Base-by-base conservation (phyloP, 305 asterid species). In the Solanum hybrid region DNA sequence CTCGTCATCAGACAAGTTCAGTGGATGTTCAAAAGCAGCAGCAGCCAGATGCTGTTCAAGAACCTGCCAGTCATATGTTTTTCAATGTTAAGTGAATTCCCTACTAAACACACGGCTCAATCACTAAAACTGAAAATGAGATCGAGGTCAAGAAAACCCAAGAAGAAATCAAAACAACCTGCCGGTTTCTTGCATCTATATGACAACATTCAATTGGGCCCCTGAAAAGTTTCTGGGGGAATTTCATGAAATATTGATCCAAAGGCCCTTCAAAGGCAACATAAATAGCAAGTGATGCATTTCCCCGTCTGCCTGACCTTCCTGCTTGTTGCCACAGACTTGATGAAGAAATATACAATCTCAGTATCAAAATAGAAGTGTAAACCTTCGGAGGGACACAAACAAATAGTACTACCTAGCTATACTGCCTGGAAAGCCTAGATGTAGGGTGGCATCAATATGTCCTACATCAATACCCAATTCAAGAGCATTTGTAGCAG, bases 241-340 rank as follows among this genome's bases (percentile, higher is more conserved):
- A 94, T 91, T 96, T 96, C 99, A 97, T 96, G 92, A 97, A 95
- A 93, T 96, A 96, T 92, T 97, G 99, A 91, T 96, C 99, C 88
- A 96, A 92, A 89, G 99, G 98, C 79, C 98, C 98, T 91, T 96
- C 99, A 92, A 97, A 97, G 92, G 99, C 99, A 88, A 96, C 98
- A 91, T 97, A 97, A 87, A 97, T 92, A 91, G 99, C 96, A 92
- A 97, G 95, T 31, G 99, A 97, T 37, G 96, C 90, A 69, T 93
- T 96, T 91, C 92, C 99, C 94, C 99, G 93, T 92, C 99, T 94
- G 85, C 99, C 99, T 36, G 99, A 94, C 92, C 98, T 95, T 91
- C 99, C 98, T 91, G 98, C 98, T 95, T 97, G 99, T 93, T 97
- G 99, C 99, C 99, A 94, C 81, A 97, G 92, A 93, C 99, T 96